Base-by-base conservation (phyloP, 225 moss, liverwort and hornwort species). In the Thuidium tamariscinum region DNA sequence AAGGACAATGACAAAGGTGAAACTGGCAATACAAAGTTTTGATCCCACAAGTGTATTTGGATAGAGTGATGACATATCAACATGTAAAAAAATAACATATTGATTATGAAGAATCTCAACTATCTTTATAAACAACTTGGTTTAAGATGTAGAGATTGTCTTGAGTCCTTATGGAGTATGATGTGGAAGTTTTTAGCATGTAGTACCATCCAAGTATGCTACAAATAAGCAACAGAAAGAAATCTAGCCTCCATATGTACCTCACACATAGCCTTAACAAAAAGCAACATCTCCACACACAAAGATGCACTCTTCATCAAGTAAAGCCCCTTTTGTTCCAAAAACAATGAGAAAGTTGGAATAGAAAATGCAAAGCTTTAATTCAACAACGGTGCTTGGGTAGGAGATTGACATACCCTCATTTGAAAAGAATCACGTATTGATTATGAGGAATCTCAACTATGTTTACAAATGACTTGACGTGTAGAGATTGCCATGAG, bases 11-110 rank as follows among this genome's bases (percentile, higher is more conserved):
- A 42, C 20, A 54, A 25, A 25, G 27, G 49, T 4, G 7, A 66
- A 39, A 52, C 7, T 11, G 3, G 65, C 74, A 62, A 61, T 3
- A 29, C 3, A 34, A 51, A n/a, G 21, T 3, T 74, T 1, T 13
- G 3, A 34, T 74, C 2, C 21, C 51, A 72, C 11, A 72, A 72
- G 1, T 0, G 0, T 30, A 1, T 11, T 0, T 11, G 9, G 11
- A 2, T 10, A 44, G 2, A 7, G 3, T 2, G 0, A 16, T 70
- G 27, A 16, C 16, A 12, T 48, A 7, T 7, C 2, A 49, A 32
- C 4, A 48, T 73, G 4, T 49, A 2, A 32, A 73, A 48, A 0
- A 30, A 32, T 49, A 7, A 12, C 21, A 49, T 21, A 20, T 13
- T 49, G 5, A 1, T 51, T 19, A 34, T 0, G 2, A 74, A 0